Base-by-base conservation (phyloP, 257 asterid species). In the Phtheirospermum japonicum region DNA sequence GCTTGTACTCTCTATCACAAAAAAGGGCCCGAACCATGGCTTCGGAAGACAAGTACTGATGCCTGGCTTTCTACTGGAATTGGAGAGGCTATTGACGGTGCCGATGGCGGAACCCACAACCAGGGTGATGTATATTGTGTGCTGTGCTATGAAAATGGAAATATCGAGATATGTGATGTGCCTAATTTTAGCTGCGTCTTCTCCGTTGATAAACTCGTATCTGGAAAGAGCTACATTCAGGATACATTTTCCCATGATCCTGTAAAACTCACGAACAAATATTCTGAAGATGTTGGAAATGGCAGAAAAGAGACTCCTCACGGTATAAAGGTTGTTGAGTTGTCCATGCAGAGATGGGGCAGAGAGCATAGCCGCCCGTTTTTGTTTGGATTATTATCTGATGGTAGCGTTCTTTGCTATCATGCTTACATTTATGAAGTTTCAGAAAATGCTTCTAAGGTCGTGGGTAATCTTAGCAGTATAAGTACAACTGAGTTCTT, bases 51-150 rank as follows among this genome's bases (percentile, higher is more conserved):
- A 12, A 86, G 97, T 70, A 89, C 90, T 68, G 99, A 92, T 79
- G 99, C 99, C 68, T 92, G 99, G 99, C 99, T 92, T 66, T 85
- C 97, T 72, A 79, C 94, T 66, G 99, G 99, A 55, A 62, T 77
- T 61, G 95, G 94, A 57, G 99, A 86, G 77, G 81, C 94, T 66
- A 77, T 92, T 67, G 97, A 86, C 60, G 97, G 95, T 64, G 82
- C 95, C 7, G 98, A 92, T 79, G 95, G 94, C 49, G 68, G 61
- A 50, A 59, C 86, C 57, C 97, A 85, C 49, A 96, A 92, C 69
- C 86, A 80, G 78, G 97, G 99, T 67, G 99, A 92, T 72, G 86
- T 89, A 49, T 92, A 89, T 80, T 86, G 89, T 70, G 84, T 85
- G 46, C 76, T 86, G 68, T 84, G 96, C 80, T 92, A 84, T 63